Evolutionary conservation across 352 stramenopile genomes (phyloP), one percentile per base, ranked within the genome.

Genomic region (Phytophthora podocarpi): DNA sequence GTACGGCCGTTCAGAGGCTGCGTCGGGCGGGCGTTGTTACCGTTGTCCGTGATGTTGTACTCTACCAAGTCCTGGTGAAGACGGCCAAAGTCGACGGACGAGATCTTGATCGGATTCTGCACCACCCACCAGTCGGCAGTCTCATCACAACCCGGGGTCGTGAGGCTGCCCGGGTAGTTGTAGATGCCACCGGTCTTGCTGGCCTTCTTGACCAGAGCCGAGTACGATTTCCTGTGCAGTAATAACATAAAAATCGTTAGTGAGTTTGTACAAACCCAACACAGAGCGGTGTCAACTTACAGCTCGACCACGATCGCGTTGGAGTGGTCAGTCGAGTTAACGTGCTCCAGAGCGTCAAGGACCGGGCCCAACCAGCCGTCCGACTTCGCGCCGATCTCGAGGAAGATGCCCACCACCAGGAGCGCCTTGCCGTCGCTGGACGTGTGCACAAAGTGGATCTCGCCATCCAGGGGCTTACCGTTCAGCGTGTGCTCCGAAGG

Each of bases 81-180:
- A 24, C 67, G 61, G 11, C 42, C 27, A 8, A 84, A 70, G 52
- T 85, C 74, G 4, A 31, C 15, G 0, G 52, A 23, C 0, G 73
- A 82, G 39, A 90, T 75, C 28, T 61, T 72, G 35, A 90, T 56
- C 15, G 78, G 74, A 20, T 61, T 71, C 49, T 82, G 42, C 36
- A 89, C 57, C 18, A 91, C 71, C 77, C 79, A 91, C 82, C 82
- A 91, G 53, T 87, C 70, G 1, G 76, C 82, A 35, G 52, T 78
- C 52, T 89, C 82, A 36, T 62, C 50, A 28, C 82, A 91, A 11
- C 35, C 49, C 0, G 82, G 82, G 1, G 75, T 87, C 16, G 79
- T 91, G 13, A 88, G 67, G 16, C 82, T 89, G n/a, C 82, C 82
- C 0, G 75, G 50, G 73, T 91, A 91, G 69, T 91, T 91, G 62